Evolutionary conservation across 106 monocot species (phyloP), one percentile per base, ranked within the genome.

Genomic region (Alisma plantagoaquatica): DNA sequence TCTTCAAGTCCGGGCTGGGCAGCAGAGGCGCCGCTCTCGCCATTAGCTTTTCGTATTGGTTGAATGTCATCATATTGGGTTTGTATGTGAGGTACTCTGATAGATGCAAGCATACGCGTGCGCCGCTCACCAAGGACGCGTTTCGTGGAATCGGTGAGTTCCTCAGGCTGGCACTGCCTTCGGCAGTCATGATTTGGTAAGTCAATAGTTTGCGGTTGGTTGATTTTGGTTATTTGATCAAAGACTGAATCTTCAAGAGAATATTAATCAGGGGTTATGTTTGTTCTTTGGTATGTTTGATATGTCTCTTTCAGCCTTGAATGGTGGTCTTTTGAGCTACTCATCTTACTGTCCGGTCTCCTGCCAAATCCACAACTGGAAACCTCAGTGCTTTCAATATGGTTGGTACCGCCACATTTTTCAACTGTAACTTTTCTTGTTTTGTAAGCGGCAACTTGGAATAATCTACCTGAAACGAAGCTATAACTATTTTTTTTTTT

Each of bases 11-110:
- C 4, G 56, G 67, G n/a, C 16, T 87, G 46, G 69, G 77, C 8
- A 77, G 72, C 53, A 49, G 62, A 14, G 87, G 92, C 12, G 92
- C 92, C 38, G 76, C 92, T 25, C 48, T 93, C 3, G 71, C 92
- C 1, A 76, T 80, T 19, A 79, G 83, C 49, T 58, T 87, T 52
- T 71, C 87, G 1, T 75, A 66, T 56, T 87, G 80, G 83, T 25
- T 75, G 55, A 87, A 83, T 56, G 76, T 61, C 3, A 7, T 80
- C 3, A 60, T 93, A 16, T 71, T 93, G 7, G 87, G 56, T 24
- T 12, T 77, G 38, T 87, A 87, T 35, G 71, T 93, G 3, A 75
- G 57, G 41, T 77, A 62, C 57, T 87, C 92, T 1, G 19, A 41
- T 1, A 56, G 74, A 21, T 87, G 87, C 62, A 70, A 71, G 38